phyloP scores from a whole-genome alignment of 2,329 filamentous ascomycete genomes.

The Pleoardoris graminearum region DNA sequence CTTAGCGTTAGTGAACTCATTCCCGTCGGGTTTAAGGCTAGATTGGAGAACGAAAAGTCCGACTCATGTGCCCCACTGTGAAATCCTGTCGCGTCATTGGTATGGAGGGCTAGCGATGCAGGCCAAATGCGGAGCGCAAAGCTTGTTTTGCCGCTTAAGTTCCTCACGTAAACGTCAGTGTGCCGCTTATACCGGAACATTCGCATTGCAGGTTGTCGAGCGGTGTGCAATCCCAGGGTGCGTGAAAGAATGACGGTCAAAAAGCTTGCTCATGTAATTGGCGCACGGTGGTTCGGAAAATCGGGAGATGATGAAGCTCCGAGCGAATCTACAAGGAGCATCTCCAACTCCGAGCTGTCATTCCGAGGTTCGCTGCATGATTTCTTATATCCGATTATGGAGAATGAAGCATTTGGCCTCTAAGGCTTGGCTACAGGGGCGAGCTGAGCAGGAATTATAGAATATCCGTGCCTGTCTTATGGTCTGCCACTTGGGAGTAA shows the following conservation, averaged over 20 bases:
- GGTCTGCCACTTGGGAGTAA: too few relatives aligned
- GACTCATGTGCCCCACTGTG: conserved; percentile 1
- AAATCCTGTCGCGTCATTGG: neutral
- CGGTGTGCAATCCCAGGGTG: too few relatives aligned
- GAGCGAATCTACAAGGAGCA: neutral
- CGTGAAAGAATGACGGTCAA: neutral
- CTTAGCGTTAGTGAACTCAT: neutral
- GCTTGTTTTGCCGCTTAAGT: neutral
- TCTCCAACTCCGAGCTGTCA: neutral
- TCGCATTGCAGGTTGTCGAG: too few relatives aligned
- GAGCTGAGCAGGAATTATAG: too few relatives aligned
- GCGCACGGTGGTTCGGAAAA: neutral
- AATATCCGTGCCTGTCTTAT: too few relatives aligned
- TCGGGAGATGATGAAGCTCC: neutral
- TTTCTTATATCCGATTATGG: neutral
- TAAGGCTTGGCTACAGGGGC: too few relatives aligned
- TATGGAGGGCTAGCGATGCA: conserved; percentile 1
- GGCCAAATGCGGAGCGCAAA: conserved; percentile 6
- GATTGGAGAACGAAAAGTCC: conserved; percentile 4
- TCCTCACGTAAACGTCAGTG: too few relatives aligned
- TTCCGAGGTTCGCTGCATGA: neutral
- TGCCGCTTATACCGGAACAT: too few relatives aligned
- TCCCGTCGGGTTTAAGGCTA: neutral
- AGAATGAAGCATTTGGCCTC: too few relatives aligned
- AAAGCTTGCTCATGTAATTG: neutral